phyloP scores from a whole-genome alignment of 2,329 filamentous ascomycete species.

The Tolypocladium guangdongense region DNA sequence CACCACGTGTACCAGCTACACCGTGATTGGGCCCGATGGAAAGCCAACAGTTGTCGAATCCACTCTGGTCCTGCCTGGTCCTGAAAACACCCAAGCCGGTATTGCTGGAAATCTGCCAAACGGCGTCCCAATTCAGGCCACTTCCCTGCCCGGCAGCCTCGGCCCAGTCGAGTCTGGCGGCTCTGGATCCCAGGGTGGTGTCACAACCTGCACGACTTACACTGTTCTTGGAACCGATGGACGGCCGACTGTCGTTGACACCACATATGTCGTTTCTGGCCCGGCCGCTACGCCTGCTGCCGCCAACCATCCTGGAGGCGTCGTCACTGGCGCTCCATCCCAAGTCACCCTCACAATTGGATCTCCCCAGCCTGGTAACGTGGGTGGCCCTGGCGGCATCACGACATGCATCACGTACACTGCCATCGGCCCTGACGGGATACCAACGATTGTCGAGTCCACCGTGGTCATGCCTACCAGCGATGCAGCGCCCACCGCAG shows the following conservation, averaged over 20 bases:
- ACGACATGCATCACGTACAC: constrained; percentile 21
- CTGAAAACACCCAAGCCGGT: constrained; percentile 5
- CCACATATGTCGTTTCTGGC: constrained; percentile 12
- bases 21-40: constrained; percentile 8
- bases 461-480: constrained; percentile 16
- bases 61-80: constrained; percentile 16
- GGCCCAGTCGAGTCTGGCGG: constrained; percentile 5
- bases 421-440: constrained; percentile 10
- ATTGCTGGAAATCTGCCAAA: constrained; percentile 4
- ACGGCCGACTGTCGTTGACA: constrained; percentile 16
- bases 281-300: constrained; percentile 5
- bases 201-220: constrained; percentile 16
- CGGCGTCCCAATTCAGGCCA: constrained; percentile 3
- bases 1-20: constrained; percentile 8
- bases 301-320: constrained; percentile 5
- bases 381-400: constrained; percentile 3
- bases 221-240: constrained; percentile 17
- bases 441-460: constrained; percentile 16
- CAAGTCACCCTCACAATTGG: constrained; percentile 8
- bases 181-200: background rate
- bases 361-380: background rate
- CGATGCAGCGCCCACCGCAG: constrained; percentile 9
- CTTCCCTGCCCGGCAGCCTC: constrained; percentile 1
- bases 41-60: constrained; percentile 23
- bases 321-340: constrained; percentile 13